phyloP scores from a whole-genome alignment of 768 basidiomycete genomes.

The Cyclocybe cylindracea region DNA sequence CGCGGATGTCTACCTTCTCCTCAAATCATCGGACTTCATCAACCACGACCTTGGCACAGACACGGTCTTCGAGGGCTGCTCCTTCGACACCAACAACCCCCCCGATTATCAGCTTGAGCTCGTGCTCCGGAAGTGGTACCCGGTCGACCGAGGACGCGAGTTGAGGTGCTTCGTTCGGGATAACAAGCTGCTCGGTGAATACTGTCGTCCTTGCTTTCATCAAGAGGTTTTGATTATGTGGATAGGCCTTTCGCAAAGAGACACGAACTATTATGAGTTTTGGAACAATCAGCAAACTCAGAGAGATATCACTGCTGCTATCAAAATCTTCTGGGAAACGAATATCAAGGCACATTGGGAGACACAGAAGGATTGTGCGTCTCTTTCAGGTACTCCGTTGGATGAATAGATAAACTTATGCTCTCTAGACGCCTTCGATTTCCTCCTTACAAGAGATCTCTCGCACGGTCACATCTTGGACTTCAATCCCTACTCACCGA shows the following conservation, averaged over 20 bases:
- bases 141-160: conserved; percentile 82
- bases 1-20: conserved; percentile 85
- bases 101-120: conserved; percentile 70
- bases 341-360: conserved; percentile 65
- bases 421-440: conserved; percentile 75
- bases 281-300: conserved; percentile 65
- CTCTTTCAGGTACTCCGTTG: not conserved
- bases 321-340: conserved; percentile 67
- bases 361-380: conserved; percentile 65
- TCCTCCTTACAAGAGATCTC: conserved; percentile 83
- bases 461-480: conserved; percentile 81
- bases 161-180: conserved; percentile 88
- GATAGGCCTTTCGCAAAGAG: conserved; percentile 84
- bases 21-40: conserved; percentile 93
- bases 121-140: conserved; percentile 88
- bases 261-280: conserved; percentile 87
- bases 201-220: not conserved
- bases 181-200: conserved; percentile 69
- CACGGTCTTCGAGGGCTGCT: conserved; percentile 70
- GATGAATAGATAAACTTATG: not conserved
- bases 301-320: conserved; percentile 48
- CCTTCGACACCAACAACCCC: conserved; percentile 3
- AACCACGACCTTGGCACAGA: conserved; percentile 69
- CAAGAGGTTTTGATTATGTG: not conserved
- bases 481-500: conserved; percentile 85